phyloP scores from a whole-genome alignment of 169 alveolate genomes.

The Amoebophrya sp. region DNA sequence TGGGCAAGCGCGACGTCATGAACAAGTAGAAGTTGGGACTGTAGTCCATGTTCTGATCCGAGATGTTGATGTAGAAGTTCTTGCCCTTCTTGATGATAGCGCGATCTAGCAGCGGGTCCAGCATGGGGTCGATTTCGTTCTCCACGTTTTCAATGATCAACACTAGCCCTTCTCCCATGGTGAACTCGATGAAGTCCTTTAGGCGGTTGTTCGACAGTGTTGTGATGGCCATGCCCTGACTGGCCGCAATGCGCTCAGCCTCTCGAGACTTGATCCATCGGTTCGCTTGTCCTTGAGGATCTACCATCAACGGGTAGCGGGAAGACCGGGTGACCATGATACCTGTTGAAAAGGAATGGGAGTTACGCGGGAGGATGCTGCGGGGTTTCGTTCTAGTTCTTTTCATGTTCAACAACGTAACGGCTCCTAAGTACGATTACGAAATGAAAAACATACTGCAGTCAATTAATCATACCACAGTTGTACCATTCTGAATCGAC shows the following conservation, averaged over 20 bases:
- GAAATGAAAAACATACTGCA: no score
- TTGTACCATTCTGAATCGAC: conserved; percentile 67
- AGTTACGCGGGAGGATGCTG: neutral
- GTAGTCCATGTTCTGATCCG: conserved; percentile 81
- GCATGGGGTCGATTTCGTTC: conserved; percentile 87
- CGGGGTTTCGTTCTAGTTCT: neutral
- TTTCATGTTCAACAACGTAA: neutral
- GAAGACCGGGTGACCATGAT: conserved; percentile 80
- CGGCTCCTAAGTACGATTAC: no score
- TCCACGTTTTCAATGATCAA: conserved; percentile 88
- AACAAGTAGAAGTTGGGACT: conserved; percentile 77
- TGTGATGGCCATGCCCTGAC: conserved; percentile 62
- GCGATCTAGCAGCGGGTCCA: conserved; percentile 90
- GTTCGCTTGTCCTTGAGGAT: conserved; percentile 78
- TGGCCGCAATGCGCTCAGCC: conserved; percentile 53
- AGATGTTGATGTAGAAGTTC: conserved; percentile 65
- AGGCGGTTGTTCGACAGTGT: conserved; percentile 71
- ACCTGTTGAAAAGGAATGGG: neutral
- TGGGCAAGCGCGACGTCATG: conserved; percentile 84
- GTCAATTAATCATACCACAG: no score
- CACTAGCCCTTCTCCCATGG: conserved; percentile 82
- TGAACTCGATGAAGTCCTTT: conserved; percentile 82
- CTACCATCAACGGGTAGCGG: conserved; percentile 79
- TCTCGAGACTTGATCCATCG: conserved; percentile 57
- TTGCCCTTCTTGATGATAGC: conserved; percentile 79